Conservation (phyloP, 2,329 filamentous ascomycete species). For the Claviceps digitariae region DNA sequence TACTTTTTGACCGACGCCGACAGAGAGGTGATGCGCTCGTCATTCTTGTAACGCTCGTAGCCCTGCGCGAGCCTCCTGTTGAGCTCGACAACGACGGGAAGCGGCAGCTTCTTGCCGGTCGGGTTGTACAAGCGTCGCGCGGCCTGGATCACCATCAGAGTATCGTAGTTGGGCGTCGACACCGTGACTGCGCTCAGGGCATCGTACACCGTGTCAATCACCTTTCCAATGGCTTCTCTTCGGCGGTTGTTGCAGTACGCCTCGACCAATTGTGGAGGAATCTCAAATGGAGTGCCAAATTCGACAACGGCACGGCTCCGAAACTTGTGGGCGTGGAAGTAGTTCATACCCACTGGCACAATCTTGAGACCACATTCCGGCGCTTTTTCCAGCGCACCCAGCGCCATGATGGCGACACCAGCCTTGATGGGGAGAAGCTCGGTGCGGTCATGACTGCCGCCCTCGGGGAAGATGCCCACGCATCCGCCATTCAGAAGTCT, state of each 20-base stretch:
- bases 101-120: slow-evolving; percentile 81
- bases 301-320: slow-evolving; percentile 90
- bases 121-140: slow-evolving; percentile 88
- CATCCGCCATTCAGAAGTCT: slow-evolving; percentile 72
- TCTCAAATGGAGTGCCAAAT: slow-evolving; percentile 80
- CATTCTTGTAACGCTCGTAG: slow-evolving; percentile 85
- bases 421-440: slow-evolving; percentile 88
- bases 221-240: slow-evolving; percentile 71
- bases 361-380: slow-evolving; percentile 86
- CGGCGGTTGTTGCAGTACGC: slow-evolving; percentile 74
- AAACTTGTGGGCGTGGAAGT: slow-evolving; percentile 98
- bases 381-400: slow-evolving; percentile 74
- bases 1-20: slow-evolving; percentile 68
- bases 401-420: slow-evolving; percentile 93
- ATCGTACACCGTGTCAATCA: slow-evolving; percentile 79
- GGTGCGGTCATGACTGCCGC: slow-evolving; percentile 87
- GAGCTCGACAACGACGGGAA: slow-evolving; percentile 86
- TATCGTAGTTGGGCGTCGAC: slow-evolving; percentile 87
- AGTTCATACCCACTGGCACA: slow-evolving; percentile 97
- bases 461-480: slow-evolving; percentile 94
- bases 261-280: slow-evolving; percentile 68
- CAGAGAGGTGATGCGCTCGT: slow-evolving; percentile 66
- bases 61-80: slow-evolving; percentile 84
- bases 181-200: slow-evolving; percentile 80
- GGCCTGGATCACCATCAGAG: slow-evolving; percentile 91